phyloP scores from a whole-genome alignment of 768 basidiomycete species.

The Phaffia tasmanica region DNA sequence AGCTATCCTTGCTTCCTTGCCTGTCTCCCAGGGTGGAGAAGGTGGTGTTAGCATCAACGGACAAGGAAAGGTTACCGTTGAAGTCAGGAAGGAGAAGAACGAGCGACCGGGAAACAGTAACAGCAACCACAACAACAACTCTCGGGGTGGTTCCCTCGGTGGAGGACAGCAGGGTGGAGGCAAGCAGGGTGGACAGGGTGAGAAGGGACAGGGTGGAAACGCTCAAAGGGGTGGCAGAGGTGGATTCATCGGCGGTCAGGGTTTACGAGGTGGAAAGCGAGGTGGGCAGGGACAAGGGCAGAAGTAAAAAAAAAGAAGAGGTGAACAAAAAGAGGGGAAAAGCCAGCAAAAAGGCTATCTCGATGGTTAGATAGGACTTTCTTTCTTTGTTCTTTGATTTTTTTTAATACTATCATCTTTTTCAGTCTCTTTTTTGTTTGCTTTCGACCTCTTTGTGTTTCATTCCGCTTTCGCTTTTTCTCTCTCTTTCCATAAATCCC shows the following conservation, averaged over 20 bases:
- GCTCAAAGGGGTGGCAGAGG: slow-evolving; percentile 12
- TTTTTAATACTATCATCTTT: neutral
- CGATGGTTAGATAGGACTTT: neutral
- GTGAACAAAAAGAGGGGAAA: neutral
- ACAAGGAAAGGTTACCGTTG: slow-evolving; percentile 60
- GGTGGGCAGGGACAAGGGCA: neutral
- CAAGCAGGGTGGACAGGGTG: slow-evolving; percentile 15
- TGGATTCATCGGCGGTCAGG: neutral
- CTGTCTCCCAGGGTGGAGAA: slow-evolving; percentile 62
- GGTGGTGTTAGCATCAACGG: slow-evolving; percentile 72
- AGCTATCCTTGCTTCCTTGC: slow-evolving; percentile 67
- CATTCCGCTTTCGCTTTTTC: too few relatives aligned
- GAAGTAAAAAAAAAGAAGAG: neutral
- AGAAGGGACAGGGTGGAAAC: slow-evolving; percentile 1
- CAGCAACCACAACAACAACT: neutral
- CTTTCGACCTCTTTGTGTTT: too few relatives aligned
- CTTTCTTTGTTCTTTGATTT: neutral
- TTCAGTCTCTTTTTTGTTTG: neutral
- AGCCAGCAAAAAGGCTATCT: neutral
- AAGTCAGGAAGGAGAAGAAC: slow-evolving; percentile 81
- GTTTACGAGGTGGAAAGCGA: neutral
- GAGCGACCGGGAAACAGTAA: slow-evolving; percentile 46
- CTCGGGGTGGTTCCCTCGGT: neutral
- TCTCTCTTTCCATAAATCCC: neutral
- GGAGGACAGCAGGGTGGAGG: slow-evolving; percentile 13